Base-by-base conservation (phyloP, 2,329 filamentous ascomycete species). In the Pseudocercospora fijiensis region DNA sequence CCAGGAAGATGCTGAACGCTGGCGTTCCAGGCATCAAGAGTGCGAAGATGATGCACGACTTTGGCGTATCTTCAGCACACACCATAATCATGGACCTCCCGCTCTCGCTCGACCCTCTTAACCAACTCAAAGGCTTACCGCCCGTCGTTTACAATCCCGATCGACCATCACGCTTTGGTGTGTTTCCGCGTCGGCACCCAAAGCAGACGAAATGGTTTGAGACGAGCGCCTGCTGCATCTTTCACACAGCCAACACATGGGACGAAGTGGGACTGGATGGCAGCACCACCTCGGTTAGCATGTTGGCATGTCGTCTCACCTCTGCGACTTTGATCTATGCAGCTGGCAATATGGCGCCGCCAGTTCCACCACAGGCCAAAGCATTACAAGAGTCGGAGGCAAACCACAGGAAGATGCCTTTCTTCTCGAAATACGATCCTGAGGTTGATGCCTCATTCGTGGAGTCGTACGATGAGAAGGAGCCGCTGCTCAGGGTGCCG, bases 21-120 rank as follows among this genome's bases (percentile, higher is more conserved):
- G 78, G 86, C 0, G 81, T 91, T 0, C 83, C 86, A 0, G 87
- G 88, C 0, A 80, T 90, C 26, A 78, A 79, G 3, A 84, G 84
- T 1, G 85, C 87, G 1, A 90, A 88, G 72, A 88, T 91, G 83
- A 91, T 91, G 87, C 89, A 91, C 71, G 88, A 91, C 73, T 91
- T 90, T 75, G 88, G 88, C 13, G 88, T 88, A 1, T 89, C 88
- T 1, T 80, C 77, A 4, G 74, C 72, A 4, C 82, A 90, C 69
- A 89, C 88, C 0, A 77, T 90, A 41, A 89, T 91, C 61, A 82
- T 91, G 76, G 88, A 91, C 70, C 78, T 90, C 9, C 89, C 89
- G 0, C 78, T 91, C 0, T 85, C 84, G 0, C 78, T 91, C 1
- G 84, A 90, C 63, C 87, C 88, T 0, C 72, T 86, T 45, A 89